Conservation (phyloP, 2,329 filamentous ascomycete genomes). For the Aspergillus niger region DNA sequence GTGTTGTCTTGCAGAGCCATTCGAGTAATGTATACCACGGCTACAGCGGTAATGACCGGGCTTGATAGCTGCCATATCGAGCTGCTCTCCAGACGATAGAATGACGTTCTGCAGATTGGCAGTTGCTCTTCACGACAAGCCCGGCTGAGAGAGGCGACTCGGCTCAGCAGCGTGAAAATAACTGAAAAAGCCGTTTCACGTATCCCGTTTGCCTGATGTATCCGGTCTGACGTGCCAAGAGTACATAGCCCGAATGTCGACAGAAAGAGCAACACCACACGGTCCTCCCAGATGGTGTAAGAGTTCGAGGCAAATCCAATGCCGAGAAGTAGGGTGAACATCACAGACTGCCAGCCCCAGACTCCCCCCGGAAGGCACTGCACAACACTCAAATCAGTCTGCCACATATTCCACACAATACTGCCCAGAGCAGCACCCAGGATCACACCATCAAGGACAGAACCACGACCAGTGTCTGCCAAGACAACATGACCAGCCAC, state of each 20-base stretch:
- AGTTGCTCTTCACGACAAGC: slow-evolving; percentile 97
- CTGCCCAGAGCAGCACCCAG: background rate
- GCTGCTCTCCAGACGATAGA: slow-evolving; percentile 2
- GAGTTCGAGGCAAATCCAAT: slow-evolving; percentile 86
- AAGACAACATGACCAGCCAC: background rate
- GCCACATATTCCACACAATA: background rate
- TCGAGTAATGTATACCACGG: background rate
- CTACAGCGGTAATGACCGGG: background rate
- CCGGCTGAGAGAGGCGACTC: slow-evolving; percentile 80
- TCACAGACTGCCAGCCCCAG: slow-evolving; percentile 65
- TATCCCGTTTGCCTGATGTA: slow-evolving; percentile 43
- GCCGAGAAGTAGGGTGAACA: slow-evolving; percentile 58
- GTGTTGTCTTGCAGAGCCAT: background rate
- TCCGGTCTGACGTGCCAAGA: slow-evolving; percentile 69
- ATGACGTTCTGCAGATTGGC: slow-evolving; percentile 86
- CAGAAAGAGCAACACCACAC: slow-evolving; percentile 86
- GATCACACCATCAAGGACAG: background rate
- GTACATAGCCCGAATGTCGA: slow-evolving; percentile 80
- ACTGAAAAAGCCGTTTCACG: slow-evolving; percentile 80
- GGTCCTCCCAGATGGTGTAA: slow-evolving; percentile 97
- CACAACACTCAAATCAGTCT: too few species aligned
- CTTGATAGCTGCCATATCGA: background rate
- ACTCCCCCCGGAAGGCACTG: background rate
- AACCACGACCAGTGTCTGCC: background rate
- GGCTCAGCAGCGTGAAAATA: slow-evolving; percentile 74